These are phyloP conservation scores for Nelumbo lutea DNA, from an alignment of 164 flowering plant species.

Conservation along the genomic window DNA sequence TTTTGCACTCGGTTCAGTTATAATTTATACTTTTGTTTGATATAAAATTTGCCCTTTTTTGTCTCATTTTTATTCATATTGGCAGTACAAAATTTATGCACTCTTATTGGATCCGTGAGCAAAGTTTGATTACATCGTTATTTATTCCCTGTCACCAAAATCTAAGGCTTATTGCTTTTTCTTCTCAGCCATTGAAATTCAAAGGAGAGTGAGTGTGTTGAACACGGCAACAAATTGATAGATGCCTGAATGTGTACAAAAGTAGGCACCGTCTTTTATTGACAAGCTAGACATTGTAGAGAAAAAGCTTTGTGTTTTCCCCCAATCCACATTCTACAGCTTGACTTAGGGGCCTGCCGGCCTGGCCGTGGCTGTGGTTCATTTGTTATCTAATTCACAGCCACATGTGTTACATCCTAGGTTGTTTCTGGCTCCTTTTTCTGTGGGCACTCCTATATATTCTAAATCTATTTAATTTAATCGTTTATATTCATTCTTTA, in stretches of 20 bases:
- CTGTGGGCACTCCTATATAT: too few relatives aligned
- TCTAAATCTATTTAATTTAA: too few relatives aligned
- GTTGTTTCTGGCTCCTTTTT: too few relatives aligned
- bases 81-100: too few relatives aligned
- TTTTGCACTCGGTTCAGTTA: too few relatives aligned
- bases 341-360: neutral
- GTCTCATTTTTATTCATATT: too few relatives aligned
- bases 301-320: neutral
- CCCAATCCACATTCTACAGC: neutral
- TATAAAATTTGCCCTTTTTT: too few relatives aligned
- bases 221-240: constrained; percentile 27
- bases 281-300: constrained; percentile 15
- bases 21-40: too few relatives aligned
- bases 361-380: too few relatives aligned
- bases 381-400: neutral
- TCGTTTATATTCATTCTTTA: too few relatives aligned
- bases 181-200: neutral
- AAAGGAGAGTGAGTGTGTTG: constrained; percentile 14
- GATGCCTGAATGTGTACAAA: constrained; percentile 20
- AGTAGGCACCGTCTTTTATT: constrained; percentile 37
- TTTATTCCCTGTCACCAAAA: neutral
- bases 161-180: constrained; percentile 2
- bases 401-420: neutral
- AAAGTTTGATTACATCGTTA: neutral
- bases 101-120: too few relatives aligned